These are phyloP conservation scores for Myrica gale DNA, from an alignment of 306 rosid genomes.

Conservation along the genomic window DNA sequence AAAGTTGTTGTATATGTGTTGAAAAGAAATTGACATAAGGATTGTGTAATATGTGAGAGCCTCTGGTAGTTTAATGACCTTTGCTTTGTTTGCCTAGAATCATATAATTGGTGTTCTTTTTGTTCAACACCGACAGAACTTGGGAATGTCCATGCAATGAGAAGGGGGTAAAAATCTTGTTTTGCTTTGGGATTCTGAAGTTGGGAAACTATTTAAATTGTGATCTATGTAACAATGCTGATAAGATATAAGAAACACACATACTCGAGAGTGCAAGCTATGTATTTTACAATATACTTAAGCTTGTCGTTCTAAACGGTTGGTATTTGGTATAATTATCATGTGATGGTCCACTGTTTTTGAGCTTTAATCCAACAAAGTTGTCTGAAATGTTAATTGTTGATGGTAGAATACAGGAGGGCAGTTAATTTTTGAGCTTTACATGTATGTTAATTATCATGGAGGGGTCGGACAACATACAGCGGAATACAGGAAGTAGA, in stretches of 20 bases:
- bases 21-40: constrained; percentile 13
- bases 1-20: constrained; percentile 27
- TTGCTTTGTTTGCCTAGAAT: constrained; percentile 15
- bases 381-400: too few relatives aligned
- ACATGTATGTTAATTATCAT: too few relatives aligned
- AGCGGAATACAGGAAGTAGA: neutral
- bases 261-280: neutral
- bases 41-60: constrained; percentile 9
- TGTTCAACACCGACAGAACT: constrained; percentile 6
- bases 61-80: constrained; percentile 14
- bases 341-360: neutral
- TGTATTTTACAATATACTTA: neutral
- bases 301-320: neutral
- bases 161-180: neutral
- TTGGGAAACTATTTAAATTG: neutral
- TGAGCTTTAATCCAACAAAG: neutral
- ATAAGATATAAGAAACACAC: neutral
- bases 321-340: neutral
- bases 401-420: too few relatives aligned
- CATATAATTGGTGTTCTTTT: constrained; percentile 18
- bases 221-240: neutral
- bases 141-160: neutral
- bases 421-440: too few relatives aligned
- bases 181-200: too few relatives aligned
- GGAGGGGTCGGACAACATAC: too few relatives aligned